Evolutionary conservation across 345 rosid species (phyloP).

Genomic region (Trapa bicornis): DNA sequence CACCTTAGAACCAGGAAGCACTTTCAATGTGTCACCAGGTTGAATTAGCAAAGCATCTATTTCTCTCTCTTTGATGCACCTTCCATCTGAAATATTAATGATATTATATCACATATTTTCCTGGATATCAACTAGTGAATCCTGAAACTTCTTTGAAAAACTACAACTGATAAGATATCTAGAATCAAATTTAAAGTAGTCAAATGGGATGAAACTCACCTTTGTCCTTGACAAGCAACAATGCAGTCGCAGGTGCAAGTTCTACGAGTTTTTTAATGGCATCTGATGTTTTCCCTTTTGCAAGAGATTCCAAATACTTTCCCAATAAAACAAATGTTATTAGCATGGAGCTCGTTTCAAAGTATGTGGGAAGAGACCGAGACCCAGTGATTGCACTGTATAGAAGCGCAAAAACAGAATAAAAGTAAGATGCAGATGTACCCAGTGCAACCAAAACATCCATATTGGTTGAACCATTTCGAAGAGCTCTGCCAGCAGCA

Average conservation of each 20-base stretch:
- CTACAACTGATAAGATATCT: not conserved
- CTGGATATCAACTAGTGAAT: not conserved
- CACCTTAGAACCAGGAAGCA: conserved; percentile 88
- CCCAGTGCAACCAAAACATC: conserved; percentile 96
- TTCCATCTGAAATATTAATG: conserved; percentile 39
- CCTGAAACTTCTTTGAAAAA: not conserved
- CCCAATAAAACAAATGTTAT: conserved; percentile 96
- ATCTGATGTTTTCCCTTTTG: conserved; percentile 97
- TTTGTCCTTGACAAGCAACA: conserved; percentile 68
- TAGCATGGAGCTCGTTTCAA: conserved; percentile 96
- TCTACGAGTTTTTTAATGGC: conserved; percentile 96
- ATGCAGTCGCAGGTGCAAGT: conserved; percentile 91
- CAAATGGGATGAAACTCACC: conserved; percentile 26
- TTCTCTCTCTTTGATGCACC: conserved; percentile 62
- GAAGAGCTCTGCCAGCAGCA: conserved; percentile 97
- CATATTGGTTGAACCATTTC: conserved; percentile 98
- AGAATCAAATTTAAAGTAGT: not conserved
- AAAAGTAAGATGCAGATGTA: conserved; percentile 89
- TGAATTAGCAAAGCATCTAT: conserved; percentile 86
- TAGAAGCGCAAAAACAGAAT: conserved; percentile 85
- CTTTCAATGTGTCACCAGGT: conserved; percentile 88
- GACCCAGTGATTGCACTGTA: conserved; percentile 92
- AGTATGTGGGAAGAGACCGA: conserved; percentile 81
- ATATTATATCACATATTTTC: not conserved
- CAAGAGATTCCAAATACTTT: conserved; percentile 89